Base-by-base conservation (phyloP, 257 asterid genomes). In the Cinchona pubescens region DNA sequence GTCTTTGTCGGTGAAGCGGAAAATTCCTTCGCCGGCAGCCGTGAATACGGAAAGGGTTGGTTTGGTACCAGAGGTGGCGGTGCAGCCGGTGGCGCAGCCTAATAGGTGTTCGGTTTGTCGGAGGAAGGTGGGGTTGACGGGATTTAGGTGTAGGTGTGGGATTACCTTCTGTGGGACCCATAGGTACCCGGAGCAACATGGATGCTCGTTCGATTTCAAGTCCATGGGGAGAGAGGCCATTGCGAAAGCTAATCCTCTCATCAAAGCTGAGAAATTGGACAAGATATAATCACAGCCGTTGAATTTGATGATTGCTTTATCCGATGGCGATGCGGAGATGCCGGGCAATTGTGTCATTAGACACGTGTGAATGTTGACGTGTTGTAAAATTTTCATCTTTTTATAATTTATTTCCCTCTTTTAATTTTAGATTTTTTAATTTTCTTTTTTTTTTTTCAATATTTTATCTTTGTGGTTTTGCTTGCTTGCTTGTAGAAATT, bases 181-280 rank as follows among this genome's bases (percentile, higher is more conserved):
- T 61, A 76, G 98, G 83, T 91, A 93, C 88, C 96, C 98, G 51
- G 98, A 93, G 76, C 90, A 82, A n/a, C 98, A 93, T 73, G 90
- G 80, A 0, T 93, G 98, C 75, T 34, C 82, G 13, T 89, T 93
- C 53, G 96, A 93, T 80, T 93, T 87, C 89, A 93, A 93, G 84
- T 43, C 91, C 23, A 69, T 83, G 86, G 98, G 98, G 16, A 84
- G 89, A 81, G 96, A 93, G 80, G 97, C 91, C 30, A 93, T 93
- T 70, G 98, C 97, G 4, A 93, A 84, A 89, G 98, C 90, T 0
- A 93, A 93, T 79, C 98, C 98, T 9, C 32, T 91, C 76, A 79
- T 93, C 81, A 91, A 82, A 76, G 96, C 85, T 0, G 83, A 73
- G 29, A 93, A 91, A 79, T 79, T 93, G 79, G 85, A 82, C 59